These are phyloP conservation scores for Pelargonium myrrhifolium DNA, from an alignment of 441 rosid species.

Conservation along the genomic window DNA sequence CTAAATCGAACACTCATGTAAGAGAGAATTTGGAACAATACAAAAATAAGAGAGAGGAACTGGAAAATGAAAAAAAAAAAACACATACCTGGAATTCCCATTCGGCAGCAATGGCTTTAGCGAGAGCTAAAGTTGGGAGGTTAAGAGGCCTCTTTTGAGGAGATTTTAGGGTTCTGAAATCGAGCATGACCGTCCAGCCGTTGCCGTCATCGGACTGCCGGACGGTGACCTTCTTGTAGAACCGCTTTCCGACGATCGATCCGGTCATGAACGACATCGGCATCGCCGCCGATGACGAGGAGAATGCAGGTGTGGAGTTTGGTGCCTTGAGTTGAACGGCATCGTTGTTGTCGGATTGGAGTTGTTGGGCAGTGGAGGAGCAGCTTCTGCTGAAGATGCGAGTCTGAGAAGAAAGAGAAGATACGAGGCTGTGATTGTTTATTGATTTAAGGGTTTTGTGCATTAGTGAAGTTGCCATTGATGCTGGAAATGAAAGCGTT, in stretches of 20 bases:
- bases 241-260: conserved; percentile 78
- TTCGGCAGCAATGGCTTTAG: conserved; percentile 88
- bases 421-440: conserved; percentile 17
- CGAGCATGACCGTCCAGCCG: conserved; percentile 96
- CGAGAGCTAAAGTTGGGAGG: conserved; percentile 67
- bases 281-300: conserved; percentile 66
- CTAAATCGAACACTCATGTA: neutral
- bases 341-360: conserved; percentile 36
- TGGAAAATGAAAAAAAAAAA: neutral
- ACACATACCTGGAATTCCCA: conserved; percentile 86
- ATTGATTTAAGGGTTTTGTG: conserved; percentile 33
- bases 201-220: conserved; percentile 84
- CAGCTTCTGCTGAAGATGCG: conserved; percentile 30
- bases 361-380: conserved; percentile 26
- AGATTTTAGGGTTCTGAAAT: conserved; percentile 85
- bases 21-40: neutral
- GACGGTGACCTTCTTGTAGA: conserved; percentile 69
- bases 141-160: conserved; percentile 81
- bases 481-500: neutral
- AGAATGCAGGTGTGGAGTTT: conserved; percentile 22
- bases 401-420: conserved; percentile 12
- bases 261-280: conserved; percentile 90
- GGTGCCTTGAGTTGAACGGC: conserved; percentile 37
- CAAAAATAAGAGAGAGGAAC: neutral
- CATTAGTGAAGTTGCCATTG: conserved; percentile 47